These are phyloP conservation scores for Fusarium graminum DNA, from an alignment of 2,329 filamentous ascomycete genomes.

Conservation along the genomic window DNA sequence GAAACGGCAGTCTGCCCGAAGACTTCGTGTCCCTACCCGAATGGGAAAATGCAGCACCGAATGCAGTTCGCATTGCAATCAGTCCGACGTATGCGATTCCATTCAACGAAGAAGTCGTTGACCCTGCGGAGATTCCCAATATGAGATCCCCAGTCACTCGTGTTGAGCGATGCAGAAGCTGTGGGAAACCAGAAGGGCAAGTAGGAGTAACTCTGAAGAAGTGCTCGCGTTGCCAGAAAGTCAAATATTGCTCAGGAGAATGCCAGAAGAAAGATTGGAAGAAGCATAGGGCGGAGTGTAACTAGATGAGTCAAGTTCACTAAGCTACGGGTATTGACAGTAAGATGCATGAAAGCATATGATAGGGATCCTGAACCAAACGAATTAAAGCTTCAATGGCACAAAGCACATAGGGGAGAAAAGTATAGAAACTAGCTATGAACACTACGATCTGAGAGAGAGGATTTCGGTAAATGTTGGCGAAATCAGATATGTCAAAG, in stretches of 20 bases:
- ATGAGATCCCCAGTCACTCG: constrained; percentile 9
- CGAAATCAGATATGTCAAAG: background rate
- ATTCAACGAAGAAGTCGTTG: constrained; percentile 58
- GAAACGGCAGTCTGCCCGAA: constrained; percentile 58
- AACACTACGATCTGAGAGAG: background rate
- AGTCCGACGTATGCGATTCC: constrained; percentile 65
- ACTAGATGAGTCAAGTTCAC: constrained; percentile 25
- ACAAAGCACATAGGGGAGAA: no score
- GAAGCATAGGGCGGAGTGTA: constrained; percentile 62
- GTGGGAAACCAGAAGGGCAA: constrained; percentile 52
- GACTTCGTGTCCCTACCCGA: constrained; percentile 58
- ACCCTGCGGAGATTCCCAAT: constrained; percentile 41
- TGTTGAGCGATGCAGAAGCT: constrained; percentile 54
- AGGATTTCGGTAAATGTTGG: background rate
- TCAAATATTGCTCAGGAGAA: constrained; percentile 63
- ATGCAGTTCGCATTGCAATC: constrained; percentile 68
- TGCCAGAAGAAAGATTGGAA: constrained; percentile 70
- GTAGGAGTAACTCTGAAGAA: constrained; percentile 55
- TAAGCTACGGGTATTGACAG: background rate
- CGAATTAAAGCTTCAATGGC: no score
- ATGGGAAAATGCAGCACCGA: constrained; percentile 58
- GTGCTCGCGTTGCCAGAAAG: constrained; percentile 60
- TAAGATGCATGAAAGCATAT: background rate
- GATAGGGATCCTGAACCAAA: no score
- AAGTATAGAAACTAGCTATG: background rate